Base-by-base conservation (phyloP, 345 rosid species). In the Rubroshorea leprosula region DNA sequence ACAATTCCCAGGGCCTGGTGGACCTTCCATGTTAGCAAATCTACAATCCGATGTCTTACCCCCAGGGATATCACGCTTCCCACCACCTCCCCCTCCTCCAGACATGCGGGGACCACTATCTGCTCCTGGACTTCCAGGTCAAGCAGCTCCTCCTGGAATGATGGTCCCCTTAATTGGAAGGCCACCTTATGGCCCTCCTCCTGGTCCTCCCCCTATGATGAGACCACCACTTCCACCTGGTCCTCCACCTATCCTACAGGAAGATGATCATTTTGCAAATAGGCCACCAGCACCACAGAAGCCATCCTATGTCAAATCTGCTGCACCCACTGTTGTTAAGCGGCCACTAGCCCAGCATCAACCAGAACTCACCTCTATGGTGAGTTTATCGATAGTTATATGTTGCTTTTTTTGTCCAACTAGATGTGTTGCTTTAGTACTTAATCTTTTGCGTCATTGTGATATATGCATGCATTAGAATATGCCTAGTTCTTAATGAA, bases 191-290 rank as follows among this genome's bases (percentile, higher is more conserved):
- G 88, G 96, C 63, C 91, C 77, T 29, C 92, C 86, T 15, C 90
- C 88, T 48, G 96, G 94, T 55, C 92, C 80, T 17, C 95, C 97
- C 19, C 83, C 85, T 18, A 80, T 87, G 96, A 78, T 93, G 96
- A 87, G 90, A 59, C 97, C 97, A 23, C 99, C 99, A 0, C 91
- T 89, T 65, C 99, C 95, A 35, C 97, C 99, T 4, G 97, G 99
- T 46, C 97, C 96, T 57, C 96, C 96, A 6, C 82, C 98, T 48
- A 27, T 57, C 31, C 51, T 82, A 3, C 84, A 76, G 46, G 86
- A 78, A 61, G 86, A 81, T 48, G 70, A 71, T 46, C 74, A 71
- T 51, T 47, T 71, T 70, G 54, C 76, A 65, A 51, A 35, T 57
- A 81, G 87, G 71, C 84, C 80, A 13, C 46, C 66, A 25, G 72